Evolutionary conservation across 257 asterid species (phyloP), one percentile per base, ranked within the genome.

Genomic region (Solanum lignicaule): DNA sequence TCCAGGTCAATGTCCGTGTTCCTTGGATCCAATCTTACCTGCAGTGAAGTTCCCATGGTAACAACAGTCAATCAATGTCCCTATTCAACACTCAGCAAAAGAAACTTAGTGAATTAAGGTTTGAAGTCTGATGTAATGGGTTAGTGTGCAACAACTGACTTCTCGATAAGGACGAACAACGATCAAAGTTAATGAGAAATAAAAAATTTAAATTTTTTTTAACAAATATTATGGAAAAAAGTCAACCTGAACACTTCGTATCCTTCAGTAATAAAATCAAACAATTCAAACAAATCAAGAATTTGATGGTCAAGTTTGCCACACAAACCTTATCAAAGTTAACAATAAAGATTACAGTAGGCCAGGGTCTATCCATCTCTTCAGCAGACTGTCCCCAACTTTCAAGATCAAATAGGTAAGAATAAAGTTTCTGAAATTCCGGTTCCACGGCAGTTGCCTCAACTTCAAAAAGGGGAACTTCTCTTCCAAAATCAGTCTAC

Each of bases 21-120:
- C 91, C 98, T 94, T 75, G 99, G 99, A 94, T 97, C 99, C 86
- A 97, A 86, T 86, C 99, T 92, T 62, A 94, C 96, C 99, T 97
- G 94, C 43, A 82, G 39, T 29, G 43, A 82, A 82, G 18, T 82
- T 82, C 55, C 39, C 85, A 82, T 29, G 85, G 43, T 18, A 81
- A 82, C 69, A 48, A 29, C 43, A 48, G 29, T 48, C 86, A 48
- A 82, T 29, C 41, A 52, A 48, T 11, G 86, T 29, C 20, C 66
- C 69, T 48, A 48, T 82, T 29, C 69, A 82, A 52, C 13, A 48
- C 39, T 79, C 60, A 87, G 83, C 83, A 72, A 88, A 43, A 38
- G 62, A 76, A 38, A 23, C 78, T 73, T 25, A 41, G 83, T 48
- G 69, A 48, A 82, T 29, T 29, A 48, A 18, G 68, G 69, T 48